Evolutionary conservation across 306 rosid species (phyloP).

Genomic region (Astragalus membranaceus): DNA sequence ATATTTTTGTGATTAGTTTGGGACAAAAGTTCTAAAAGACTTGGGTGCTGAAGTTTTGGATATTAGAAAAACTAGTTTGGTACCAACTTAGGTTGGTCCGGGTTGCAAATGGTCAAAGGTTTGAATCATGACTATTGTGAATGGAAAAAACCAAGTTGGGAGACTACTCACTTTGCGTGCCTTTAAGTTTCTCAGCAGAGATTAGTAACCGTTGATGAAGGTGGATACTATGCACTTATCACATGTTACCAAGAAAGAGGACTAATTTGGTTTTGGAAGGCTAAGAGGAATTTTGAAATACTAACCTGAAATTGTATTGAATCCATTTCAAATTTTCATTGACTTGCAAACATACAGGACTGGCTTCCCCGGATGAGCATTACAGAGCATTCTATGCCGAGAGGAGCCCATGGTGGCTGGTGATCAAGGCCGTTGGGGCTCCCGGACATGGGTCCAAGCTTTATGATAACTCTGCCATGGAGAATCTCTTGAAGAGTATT

Average conservation of each 20-base stretch:
- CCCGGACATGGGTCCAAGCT: conserved; percentile 98
- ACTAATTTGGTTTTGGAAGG: neutral
- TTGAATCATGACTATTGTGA: too few relatives aligned
- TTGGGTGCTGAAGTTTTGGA: neutral
- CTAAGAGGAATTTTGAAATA: neutral
- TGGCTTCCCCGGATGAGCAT: conserved; percentile 59
- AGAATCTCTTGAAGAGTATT: conserved; percentile 81
- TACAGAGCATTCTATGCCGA: conserved; percentile 75
- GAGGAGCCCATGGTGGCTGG: conserved; percentile 83
- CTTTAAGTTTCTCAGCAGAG: too few relatives aligned
- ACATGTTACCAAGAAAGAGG: neutral
- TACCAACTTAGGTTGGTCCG: too few relatives aligned
- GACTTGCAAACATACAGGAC: conserved; percentile 31
- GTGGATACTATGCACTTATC: too few relatives aligned
- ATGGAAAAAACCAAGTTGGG: too few relatives aligned
- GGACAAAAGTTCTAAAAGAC: neutral
- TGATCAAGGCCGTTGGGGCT: conserved; percentile 74
- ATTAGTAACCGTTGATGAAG: too few relatives aligned
- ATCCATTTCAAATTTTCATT: neutral
- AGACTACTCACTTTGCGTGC: too few relatives aligned
- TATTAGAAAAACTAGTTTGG: neutral
- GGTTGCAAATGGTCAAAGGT: too few relatives aligned
- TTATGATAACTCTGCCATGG: conserved; percentile 88
- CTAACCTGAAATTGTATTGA: neutral
- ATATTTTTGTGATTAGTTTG: neutral